Evolutionary conservation across 176 grass and related monocot genomes (phyloP), one percentile per base, ranked within the genome.

Genomic region (Carex cristatella): DNA sequence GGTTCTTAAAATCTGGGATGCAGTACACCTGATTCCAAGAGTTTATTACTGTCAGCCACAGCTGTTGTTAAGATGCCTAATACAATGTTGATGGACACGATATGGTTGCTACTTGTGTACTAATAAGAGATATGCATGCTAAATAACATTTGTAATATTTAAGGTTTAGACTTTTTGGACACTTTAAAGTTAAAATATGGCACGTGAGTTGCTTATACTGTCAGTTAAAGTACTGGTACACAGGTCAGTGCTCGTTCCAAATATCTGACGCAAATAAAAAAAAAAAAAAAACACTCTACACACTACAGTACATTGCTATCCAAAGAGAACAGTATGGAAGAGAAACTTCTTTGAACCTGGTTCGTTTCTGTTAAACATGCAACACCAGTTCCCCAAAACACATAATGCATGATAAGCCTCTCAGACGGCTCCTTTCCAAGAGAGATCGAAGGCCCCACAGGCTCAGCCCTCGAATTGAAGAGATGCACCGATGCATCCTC

Each of bases 301-400:
- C 28, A 32, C 7, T 69, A 38, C 66, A 40, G 4, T 40, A 69
- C 33, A 40, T 38, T 38, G 66, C 33, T 69, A 37, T 9, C 14
- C 66, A 40, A 40, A 69, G 66, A 69, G 13, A 7, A 69, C 16
- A 38, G 38, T 0, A 69, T 40, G 38, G 27, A 74, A 51, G 70
- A 74, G 38, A 3, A 38, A 69, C 5, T 69, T 69, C 3, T 69
- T 5, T 28, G 42, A 51, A 94, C 31, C 38, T 81, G 89, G 83
- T 90, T 92, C 15, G 84, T 88, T 83, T 94, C 95, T 0, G 95
- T 98, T 69, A 95, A 85, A 63, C 92, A 82, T 12, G 91, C 86
- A 65, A 98, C 87, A 32, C 93, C 95, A 13, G 90, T 94, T 7
- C 95, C 95, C 95, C 95, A 98, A 84, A 98, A 98, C 18, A 85